These are phyloP conservation scores for Oryza coarctata DNA, from an alignment of 176 grass and related monocot genomes.

Conservation along the genomic window DNA sequence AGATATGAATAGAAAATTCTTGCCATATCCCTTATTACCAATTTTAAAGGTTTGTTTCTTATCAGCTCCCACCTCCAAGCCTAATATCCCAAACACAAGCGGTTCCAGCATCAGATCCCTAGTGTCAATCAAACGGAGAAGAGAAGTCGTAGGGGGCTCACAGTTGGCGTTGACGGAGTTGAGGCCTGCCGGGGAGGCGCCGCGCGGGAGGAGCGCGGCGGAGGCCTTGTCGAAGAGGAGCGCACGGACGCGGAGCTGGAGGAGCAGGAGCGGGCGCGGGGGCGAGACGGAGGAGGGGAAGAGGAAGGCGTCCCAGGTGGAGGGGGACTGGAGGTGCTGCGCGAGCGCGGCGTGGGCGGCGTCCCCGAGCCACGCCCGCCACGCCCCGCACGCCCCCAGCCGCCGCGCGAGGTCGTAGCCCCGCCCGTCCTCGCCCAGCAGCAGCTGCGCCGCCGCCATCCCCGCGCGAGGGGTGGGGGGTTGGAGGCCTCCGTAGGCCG, in stretches of 20 bases:
- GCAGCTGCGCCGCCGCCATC: slow-evolving; percentile 49
- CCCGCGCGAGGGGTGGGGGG: too few species aligned
- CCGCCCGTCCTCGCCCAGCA: slow-evolving; percentile 92
- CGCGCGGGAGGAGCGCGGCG: slow-evolving; percentile 56
- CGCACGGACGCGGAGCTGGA: slow-evolving; percentile 82
- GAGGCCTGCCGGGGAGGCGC: slow-evolving; percentile 3
- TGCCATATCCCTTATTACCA: background rate
- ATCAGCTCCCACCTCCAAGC: background rate
- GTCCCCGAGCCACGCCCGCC: slow-evolving; percentile 91
- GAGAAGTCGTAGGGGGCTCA: slow-evolving; percentile 8
- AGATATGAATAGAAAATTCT: background rate
- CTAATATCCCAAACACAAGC: background rate
- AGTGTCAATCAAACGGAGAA: slow-evolving; percentile 8
- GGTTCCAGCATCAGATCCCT: slow-evolving; percentile 35
- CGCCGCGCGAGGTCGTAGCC: slow-evolving; percentile 85
- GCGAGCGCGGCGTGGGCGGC: slow-evolving; percentile 57
- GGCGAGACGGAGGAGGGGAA: slow-evolving; percentile 22
- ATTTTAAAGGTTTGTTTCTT: background rate
- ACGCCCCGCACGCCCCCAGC: slow-evolving; percentile 80
- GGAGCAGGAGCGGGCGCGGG: slow-evolving; percentile 60
- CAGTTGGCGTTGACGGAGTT: slow-evolving; percentile 62
- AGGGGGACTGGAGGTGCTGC: slow-evolving; percentile 54
- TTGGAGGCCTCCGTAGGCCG: background rate
- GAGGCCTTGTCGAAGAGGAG: slow-evolving; percentile 98
- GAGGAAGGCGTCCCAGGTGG: slow-evolving; percentile 87